Evolutionary conservation across 441 rosid genomes (phyloP).

Genomic region (Gossypium schwendimanii): DNA sequence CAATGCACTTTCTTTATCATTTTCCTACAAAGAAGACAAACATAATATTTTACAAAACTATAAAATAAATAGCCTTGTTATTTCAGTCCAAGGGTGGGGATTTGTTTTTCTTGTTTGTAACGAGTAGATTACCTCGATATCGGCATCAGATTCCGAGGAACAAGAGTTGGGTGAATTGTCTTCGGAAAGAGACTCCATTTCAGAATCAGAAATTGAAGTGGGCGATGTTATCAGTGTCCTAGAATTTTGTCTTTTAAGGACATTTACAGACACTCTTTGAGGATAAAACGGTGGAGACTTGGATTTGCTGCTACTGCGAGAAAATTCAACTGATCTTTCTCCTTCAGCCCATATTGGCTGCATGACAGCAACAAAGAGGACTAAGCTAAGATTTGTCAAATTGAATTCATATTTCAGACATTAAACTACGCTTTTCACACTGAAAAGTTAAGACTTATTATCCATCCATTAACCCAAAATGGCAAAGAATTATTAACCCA

Average conservation of each 20-base stretch:
- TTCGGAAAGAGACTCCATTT: constrained; percentile 22
- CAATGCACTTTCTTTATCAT: constrained; percentile 31
- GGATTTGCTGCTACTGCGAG: constrained; percentile 18
- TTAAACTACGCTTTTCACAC: not conserved
- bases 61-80: constrained; percentile 24
- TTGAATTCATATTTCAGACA: constrained; percentile 3
- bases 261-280: constrained; percentile 36
- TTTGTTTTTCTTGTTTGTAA: constrained; percentile 18
- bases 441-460: not conserved
- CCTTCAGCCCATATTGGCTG: constrained; percentile 58
- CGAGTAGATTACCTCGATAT: constrained; percentile 34
- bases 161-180: constrained; percentile 17
- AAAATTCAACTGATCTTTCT: constrained; percentile 34
- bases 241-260: constrained; percentile 6
- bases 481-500: not conserved
- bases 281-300: constrained; percentile 34
- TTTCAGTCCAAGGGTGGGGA: constrained; percentile 24
- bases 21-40: constrained; percentile 38
- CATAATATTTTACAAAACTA: constrained; percentile 14
- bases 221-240: constrained; percentile 14
- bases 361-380: not conserved
- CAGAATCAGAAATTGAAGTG: constrained; percentile 30
- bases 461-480: not conserved
- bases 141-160: constrained; percentile 37
- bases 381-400: constrained; percentile 7